Base-by-base conservation (phyloP, 306 rosid species). In the Malus orientalis region DNA sequence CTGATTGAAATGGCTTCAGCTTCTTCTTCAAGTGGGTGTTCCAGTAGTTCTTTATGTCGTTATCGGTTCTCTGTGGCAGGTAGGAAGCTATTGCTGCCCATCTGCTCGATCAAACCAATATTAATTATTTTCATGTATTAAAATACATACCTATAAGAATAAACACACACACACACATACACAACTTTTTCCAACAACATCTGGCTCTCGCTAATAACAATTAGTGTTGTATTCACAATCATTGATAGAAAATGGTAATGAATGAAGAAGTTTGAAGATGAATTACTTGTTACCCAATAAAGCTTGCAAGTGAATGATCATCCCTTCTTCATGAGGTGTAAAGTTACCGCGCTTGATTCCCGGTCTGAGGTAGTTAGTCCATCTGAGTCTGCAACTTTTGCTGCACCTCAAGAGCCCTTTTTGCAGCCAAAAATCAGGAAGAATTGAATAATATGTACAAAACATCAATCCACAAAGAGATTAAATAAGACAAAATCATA, bases 21-120 rank as follows among this genome's bases (percentile, higher is more conserved):
- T 95, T 95, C 86, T 95, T 95, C 88, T 95, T 95, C 78, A 95
- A 84, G 80, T 95, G 99, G 25, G 99, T 95, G 90, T 95, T 95
- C 97, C 97, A 95, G 64, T 89, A 95, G 71, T 92, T 95, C 86
- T 95, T 95, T 64, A 95, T 95, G 51, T 95, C 99, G 67, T 95
- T 95, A 33, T 95, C 99, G 58, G 99, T 95, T 81, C 99, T 87
- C 71, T 95, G 99, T 11, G 99, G 99, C 61, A 95, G 97, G 84
- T 95, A 95, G 7, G 98, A 90, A 85, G 98, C 97, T 89, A 95
- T 95, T 74, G 97, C 93, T 74, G 98, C 97, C 98, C 98, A 94
- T 88, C 98, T 94, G 68, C 19, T 63, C 40, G 36, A 63, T 15
- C 44, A 36, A 62, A 63, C 11, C 3, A 58, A 4, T 58, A 22